Percentiles rank a stretch among this genome's conserved stretches.
Evolutionary conservation across 2,329 filamentous ascomycete genomes (phyloP).

Genomic region (Hymenoscyphus linearis): DNA sequence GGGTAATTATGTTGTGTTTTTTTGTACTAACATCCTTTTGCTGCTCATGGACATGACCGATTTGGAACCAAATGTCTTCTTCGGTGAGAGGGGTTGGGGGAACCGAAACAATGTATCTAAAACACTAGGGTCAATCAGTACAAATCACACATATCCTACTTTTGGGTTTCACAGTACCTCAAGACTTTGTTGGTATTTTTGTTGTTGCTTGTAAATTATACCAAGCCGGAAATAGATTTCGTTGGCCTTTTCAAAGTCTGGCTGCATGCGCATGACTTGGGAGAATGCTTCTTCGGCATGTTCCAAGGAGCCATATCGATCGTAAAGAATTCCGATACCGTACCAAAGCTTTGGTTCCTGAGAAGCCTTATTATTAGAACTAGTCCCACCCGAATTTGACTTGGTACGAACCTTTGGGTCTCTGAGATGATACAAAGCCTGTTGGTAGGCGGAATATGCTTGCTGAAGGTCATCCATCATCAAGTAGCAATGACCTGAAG

Average conservation of each 20-base stretch:
- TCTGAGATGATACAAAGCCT: constrained; percentile 84
- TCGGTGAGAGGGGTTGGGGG: constrained; percentile 89
- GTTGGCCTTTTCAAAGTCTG: constrained; percentile 96
- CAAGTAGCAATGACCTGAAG: constrained; percentile 84
- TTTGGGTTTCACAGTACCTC: constrained; percentile 56
- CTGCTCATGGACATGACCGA: constrained; percentile 96
- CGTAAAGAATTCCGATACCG: constrained; percentile 95
- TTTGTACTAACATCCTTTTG: constrained; percentile 81
- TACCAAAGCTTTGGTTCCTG: constrained; percentile 98
- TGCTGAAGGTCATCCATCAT: constrained; percentile 99
- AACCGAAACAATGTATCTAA: constrained; percentile 94
- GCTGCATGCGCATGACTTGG: constrained; percentile 98
- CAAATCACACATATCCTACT: neutral
- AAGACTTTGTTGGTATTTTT: constrained; percentile 86
- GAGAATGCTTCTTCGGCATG: constrained; percentile 98
- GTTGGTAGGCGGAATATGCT: constrained; percentile 94
- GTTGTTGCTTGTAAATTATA: constrained; percentile 99
- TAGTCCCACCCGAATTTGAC: neutral
- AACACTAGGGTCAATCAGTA: constrained; percentile 59
- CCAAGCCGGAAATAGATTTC: constrained; percentile 98
- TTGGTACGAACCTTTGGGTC: constrained; percentile 71
- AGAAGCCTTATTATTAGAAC: constrained; percentile 17
- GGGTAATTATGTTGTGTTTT: neutral
- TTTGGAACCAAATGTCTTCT: constrained; percentile 99
- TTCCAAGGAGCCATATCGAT: constrained; percentile 91